Base-by-base conservation (phyloP, 768 basidiomycete species). In the Lactifluus pinguis region DNA sequence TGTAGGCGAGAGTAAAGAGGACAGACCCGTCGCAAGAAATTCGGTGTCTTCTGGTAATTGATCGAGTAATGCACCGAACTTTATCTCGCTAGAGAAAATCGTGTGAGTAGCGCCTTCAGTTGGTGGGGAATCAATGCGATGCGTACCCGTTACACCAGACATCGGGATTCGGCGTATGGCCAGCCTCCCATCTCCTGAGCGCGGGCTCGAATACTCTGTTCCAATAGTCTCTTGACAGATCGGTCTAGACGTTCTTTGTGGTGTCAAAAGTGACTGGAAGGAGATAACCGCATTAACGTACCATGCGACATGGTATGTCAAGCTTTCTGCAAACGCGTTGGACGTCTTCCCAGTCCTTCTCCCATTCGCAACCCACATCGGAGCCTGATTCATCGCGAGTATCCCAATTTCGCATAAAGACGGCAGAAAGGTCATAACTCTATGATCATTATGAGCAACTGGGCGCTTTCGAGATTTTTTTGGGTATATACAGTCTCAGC, bases 331-430 rank as follows among this genome's bases (percentile, higher is more conserved):
- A 93, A 13, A 97, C 89, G 17, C 76, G 75, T 67, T 86, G 86
- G 1, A 97, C 95, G 70, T 95, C 92, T 62, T 87, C 83, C 89
- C 89, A 97, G 68, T 98, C 95, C 61, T 84, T 87, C 73, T 98
- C 87, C 95, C 95, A 98, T 71, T 94, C 91, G 67, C 95, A 98
- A 3, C 89, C 88, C n/a, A 76, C 78, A 68, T 89, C 89, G 0
- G 84, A 80, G 17, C 82, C 86, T 29, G 78, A 83, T 73, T 94
- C 92, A 68, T 93, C 89, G 44, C 86, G 79, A 2, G 86, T 87
- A 67, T 92, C 89, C 95, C 95, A 98, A 61, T 98, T 98, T 21
- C 92, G 82, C 95, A 98, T 98, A 72, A 87, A 98, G 1, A 97
- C 80, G 4, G 92, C 92, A 44, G 88, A 87, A 2, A 95, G 77